Evolutionary conservation across 108 stramenopile species (phyloP).

Genomic region (Schizochytrium sp.): DNA sequence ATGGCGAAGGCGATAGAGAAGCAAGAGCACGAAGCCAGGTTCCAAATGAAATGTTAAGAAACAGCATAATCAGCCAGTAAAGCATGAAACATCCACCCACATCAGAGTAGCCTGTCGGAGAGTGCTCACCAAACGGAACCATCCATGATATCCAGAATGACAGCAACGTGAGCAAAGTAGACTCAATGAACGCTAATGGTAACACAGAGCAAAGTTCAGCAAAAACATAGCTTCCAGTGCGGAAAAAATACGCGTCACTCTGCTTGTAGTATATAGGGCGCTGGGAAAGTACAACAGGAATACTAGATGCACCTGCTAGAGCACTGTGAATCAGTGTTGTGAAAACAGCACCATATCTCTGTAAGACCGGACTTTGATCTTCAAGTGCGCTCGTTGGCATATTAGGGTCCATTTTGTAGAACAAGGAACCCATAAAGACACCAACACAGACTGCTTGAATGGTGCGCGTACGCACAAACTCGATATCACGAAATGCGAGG

Average conservation of each 20-base stretch:
- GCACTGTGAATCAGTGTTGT: not conserved
- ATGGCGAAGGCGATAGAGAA: conserved; percentile 7
- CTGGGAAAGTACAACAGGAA: conserved; percentile 79
- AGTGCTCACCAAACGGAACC: conserved; percentile 10
- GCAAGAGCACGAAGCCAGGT: conserved; percentile 51
- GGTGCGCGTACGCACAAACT: not conserved
- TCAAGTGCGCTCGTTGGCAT: not conserved
- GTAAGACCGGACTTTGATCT: not conserved
- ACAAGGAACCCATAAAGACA: conserved; percentile 44
- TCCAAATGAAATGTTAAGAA: conserved; percentile 36
- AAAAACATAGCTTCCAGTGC: not conserved
- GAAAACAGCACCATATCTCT: not conserved
- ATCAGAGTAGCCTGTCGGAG: not conserved
- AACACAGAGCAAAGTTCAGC: not conserved
- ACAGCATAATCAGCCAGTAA: not conserved
- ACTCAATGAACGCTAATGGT: not conserved
- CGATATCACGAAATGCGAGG: conserved; percentile 46
- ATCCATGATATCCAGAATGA: conserved; percentile 20
- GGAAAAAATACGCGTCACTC: conserved; percentile 85
- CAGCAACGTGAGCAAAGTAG: not conserved
- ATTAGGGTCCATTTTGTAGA: not conserved
- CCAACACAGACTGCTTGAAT: conserved; percentile 31
- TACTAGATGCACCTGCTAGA: conserved; percentile 78
- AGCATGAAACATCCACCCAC: conserved; percentile 10
- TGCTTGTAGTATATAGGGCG: conserved; percentile 87